Base-by-base conservation (phyloP, 345 rosid species). In the Pistacia atlantica region DNA sequence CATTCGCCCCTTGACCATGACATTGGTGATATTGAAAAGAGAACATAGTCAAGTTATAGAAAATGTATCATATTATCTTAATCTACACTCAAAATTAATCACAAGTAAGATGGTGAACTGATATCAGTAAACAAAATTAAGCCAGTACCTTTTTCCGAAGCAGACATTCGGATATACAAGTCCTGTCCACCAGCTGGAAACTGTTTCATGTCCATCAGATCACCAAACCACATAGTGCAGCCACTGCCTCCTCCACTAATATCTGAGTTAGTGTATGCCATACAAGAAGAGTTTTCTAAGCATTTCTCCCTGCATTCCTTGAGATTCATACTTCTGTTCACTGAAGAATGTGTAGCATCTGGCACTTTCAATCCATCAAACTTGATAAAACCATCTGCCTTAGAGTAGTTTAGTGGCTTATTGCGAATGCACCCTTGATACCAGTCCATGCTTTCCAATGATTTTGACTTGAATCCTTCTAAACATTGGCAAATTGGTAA, bases 161-260 rank as follows among this genome's bases (percentile, higher is more conserved):
- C 83, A 33, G 86, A 80, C 85, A 84, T 77, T 77, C 87, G 75
- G 45, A 87, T 77, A 16, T 68, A 82, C 4, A 87, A 75, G 77
- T 80, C 85, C 45, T 85, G 81, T 61, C 84, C 91, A 14, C 75
- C 81, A 13, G 18, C 72, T 48, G 78, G 25, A 25, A 25, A 8
- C 2, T 69, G 70, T 31, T 80, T 86, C 74, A 83, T 75, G 49
- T 85, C 90, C 3, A 78, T 33, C 14, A 86, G 70, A 58, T 74
- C 78, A 9, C 33, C 61, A 37, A 61, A 57, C 87, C 89, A 84
- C 16, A 87, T 45, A 61, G 80, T 74, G 65, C 90, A 80, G 1
- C 88, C 87, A 1, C 77, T 72, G 17, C 81, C 88, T 73, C 74
- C 80, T 56, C 67, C 80, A 42, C 37, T 74, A 11, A 85, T 68